A percentile compares a stretch with the other conserved stretches of the same genome.
Conservation (phyloP, 768 basidiomycete species). For the Cyathus striatus region DNA sequence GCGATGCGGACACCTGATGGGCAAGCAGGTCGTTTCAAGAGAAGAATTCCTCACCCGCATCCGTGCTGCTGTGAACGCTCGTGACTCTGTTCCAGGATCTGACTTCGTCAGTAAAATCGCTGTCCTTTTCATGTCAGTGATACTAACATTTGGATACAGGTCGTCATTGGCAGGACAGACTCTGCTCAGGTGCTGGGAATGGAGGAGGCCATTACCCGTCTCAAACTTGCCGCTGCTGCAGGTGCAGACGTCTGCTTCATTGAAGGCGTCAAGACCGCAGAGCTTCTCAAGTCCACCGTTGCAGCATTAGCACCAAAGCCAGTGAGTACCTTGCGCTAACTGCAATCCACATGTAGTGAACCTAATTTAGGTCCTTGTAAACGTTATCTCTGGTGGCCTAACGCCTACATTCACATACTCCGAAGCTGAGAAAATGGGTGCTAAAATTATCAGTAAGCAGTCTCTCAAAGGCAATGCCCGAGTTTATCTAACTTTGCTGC, state of each 20-base stretch:
- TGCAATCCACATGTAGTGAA: conserved; percentile 50
- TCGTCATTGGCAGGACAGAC: conserved; percentile 74
- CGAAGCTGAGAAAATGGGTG: conserved; percentile 66
- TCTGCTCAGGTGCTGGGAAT: conserved; percentile 76
- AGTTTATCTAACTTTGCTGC: not conserved
- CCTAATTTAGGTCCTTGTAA: no score
- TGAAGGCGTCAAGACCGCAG: conserved; percentile 68
- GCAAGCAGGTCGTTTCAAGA: conserved; percentile 77
- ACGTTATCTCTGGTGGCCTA: conserved; percentile 69
- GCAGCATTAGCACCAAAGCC: conserved; percentile 68
- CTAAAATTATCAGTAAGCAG: conserved; percentile 70
- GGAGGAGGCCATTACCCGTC: conserved; percentile 65
- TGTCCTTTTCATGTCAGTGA: not conserved
- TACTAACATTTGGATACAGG: conserved; percentile 22
- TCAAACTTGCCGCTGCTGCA: conserved; percentile 66
- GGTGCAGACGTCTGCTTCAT: conserved; percentile 83
- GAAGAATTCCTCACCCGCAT: no score
- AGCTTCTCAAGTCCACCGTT: conserved; percentile 60
- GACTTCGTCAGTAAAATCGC: conserved; percentile 49
- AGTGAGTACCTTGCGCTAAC: conserved; percentile 23
- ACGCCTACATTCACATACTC: conserved; percentile 69
- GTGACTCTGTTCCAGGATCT: conserved; percentile 72
- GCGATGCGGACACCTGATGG: conserved; percentile 74
- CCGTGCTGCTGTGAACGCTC: no score
- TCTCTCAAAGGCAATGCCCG: not conserved